These are phyloP conservation scores for Tolypocladium inflatum DNA, from an alignment of 2,329 filamentous ascomycete genomes.

Conservation along the genomic window DNA sequence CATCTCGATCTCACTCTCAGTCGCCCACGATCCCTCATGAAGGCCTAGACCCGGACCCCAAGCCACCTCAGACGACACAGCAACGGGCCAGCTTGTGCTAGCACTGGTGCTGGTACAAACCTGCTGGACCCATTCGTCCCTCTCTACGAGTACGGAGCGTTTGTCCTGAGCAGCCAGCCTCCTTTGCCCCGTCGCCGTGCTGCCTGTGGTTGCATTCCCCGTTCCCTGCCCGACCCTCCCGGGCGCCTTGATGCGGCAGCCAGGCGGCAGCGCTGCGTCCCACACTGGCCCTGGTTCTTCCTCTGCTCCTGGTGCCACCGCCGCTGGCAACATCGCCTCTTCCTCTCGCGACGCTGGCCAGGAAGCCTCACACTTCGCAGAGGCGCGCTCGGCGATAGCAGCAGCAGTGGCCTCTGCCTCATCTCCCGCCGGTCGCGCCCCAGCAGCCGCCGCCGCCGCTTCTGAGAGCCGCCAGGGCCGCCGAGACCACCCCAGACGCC, in stretches of 20 bases:
- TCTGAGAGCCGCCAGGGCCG: conserved; percentile 1
- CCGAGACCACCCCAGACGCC: conserved; percentile 6
- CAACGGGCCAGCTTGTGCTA: not conserved
- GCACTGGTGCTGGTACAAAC: not conserved
- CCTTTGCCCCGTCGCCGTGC: not conserved
- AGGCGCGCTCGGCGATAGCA: not conserved
- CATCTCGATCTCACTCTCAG: conserved; percentile 18
- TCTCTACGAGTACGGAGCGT: not conserved
- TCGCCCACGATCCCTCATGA: not conserved
- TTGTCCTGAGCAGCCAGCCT: not conserved
- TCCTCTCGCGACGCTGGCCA: not conserved
- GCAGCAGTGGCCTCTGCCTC: conserved; percentile 1
- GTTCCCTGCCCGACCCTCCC: conserved; percentile 4
- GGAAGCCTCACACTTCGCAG: not conserved
- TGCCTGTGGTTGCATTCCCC: not conserved
- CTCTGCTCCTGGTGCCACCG: conserved; percentile 1
- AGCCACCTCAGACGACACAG: conserved; percentile 6
- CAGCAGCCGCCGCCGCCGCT: not conserved
- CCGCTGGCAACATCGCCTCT: not conserved
- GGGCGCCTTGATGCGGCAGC: conserved; percentile 22
- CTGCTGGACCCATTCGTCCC: not conserved
- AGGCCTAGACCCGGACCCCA: conserved; percentile 6
- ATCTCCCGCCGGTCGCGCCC: not conserved
- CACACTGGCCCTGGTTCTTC: conserved; percentile 7
- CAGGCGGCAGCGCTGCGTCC: conserved; percentile 5